A percentile compares a stretch with the other conserved stretches of the same genome.
Conservation (phyloP, 371 early-diverging fungal species). For the Massospora cicadina region DNA sequence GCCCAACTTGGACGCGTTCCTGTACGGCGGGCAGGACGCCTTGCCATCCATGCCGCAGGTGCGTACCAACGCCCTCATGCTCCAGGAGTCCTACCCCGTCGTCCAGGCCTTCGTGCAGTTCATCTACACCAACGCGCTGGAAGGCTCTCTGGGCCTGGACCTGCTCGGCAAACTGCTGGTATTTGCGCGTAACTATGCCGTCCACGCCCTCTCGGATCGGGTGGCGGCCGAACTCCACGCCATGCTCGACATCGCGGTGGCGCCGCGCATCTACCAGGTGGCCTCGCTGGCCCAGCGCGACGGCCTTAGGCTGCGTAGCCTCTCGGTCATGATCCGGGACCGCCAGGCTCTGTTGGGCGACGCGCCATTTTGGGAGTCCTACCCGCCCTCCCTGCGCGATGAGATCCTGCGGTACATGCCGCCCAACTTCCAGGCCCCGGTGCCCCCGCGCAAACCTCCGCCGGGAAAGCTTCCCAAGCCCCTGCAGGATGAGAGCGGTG, state of each 20-base stretch:
- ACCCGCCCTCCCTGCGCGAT: constrained; percentile 1
- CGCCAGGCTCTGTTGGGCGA: not conserved
- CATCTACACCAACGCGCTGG: constrained; percentile 49
- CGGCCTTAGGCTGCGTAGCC: constrained; percentile 37
- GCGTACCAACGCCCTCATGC: constrained; percentile 19
- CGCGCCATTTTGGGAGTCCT: constrained; percentile 6
- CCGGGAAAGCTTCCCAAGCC: not conserved
- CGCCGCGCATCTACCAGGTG: constrained; percentile 46
- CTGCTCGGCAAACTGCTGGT: constrained; percentile 43
- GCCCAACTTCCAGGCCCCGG: constrained; percentile 8
- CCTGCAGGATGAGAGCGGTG: not conserved
- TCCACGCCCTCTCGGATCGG: constrained; percentile 35
- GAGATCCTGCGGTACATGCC: constrained; percentile 9
- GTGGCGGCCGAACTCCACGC: constrained; percentile 46
- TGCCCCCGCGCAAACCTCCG: not conserved
- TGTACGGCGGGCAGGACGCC: constrained; percentile 19
- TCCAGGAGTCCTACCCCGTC: constrained; percentile 33
- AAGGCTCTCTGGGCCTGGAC: constrained; percentile 35
- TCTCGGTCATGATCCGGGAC: constrained; percentile 34
- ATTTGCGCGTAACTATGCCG: constrained; percentile 37
- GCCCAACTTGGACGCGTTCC: constrained; percentile 34
- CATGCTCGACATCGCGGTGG: constrained; percentile 38
- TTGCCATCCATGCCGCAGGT: constrained; percentile 19
- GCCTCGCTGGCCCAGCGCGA: constrained; percentile 35
- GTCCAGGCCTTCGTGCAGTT: constrained; percentile 49